Percentiles rank a stretch among this genome's conserved stretches.
phyloP scores from a whole-genome alignment of 2,329 filamentous ascomycete species.

The Aspergillus sp. region DNA sequence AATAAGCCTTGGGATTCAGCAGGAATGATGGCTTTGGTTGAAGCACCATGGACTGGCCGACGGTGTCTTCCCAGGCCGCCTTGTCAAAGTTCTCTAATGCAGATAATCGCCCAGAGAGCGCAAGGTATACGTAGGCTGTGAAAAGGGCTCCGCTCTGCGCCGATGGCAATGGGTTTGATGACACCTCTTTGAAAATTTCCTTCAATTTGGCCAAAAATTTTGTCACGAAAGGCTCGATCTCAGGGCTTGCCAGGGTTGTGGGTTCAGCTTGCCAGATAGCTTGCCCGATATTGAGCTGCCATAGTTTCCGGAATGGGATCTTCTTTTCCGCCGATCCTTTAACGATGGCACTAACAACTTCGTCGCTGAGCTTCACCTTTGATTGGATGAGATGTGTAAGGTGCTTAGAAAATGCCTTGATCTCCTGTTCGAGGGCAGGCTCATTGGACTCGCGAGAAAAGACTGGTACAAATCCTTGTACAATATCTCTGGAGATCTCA shows the following conservation, averaged over 20 bases:
- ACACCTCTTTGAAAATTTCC: constrained; percentile 74
- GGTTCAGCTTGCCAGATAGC: constrained; percentile 61
- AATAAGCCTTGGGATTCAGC: constrained; percentile 79
- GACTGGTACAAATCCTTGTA: constrained; percentile 64
- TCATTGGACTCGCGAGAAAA: constrained; percentile 89
- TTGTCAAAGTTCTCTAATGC: constrained; percentile 56
- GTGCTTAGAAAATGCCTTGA: constrained; percentile 68
- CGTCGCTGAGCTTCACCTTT: constrained; percentile 62
- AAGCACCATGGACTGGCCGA: constrained; percentile 64
- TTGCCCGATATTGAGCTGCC: constrained; percentile 74
- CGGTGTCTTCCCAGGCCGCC: constrained; percentile 48
- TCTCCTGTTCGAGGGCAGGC: constrained; percentile 72
- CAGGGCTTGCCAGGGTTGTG: constrained; percentile 49
- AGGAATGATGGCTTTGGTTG: constrained; percentile 87
- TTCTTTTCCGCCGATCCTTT: constrained; percentile 90
- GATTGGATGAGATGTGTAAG: constrained; percentile 62
- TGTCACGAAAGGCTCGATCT: constrained; percentile 49
- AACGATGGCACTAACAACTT: constrained; percentile 67
- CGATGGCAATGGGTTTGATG: constrained; percentile 73
- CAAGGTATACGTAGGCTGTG: constrained; percentile 71
- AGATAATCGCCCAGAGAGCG: constrained; percentile 59
- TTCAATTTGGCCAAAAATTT: constrained; percentile 51
- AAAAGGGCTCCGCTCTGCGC: constrained; percentile 81
- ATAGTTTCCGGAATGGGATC: constrained; percentile 70
- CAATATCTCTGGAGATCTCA: constrained; percentile 65